Evolutionary conservation across 164 flowering plant species (phyloP), one percentile per base, ranked within the genome.

Genomic region (Annona squamosa): DNA sequence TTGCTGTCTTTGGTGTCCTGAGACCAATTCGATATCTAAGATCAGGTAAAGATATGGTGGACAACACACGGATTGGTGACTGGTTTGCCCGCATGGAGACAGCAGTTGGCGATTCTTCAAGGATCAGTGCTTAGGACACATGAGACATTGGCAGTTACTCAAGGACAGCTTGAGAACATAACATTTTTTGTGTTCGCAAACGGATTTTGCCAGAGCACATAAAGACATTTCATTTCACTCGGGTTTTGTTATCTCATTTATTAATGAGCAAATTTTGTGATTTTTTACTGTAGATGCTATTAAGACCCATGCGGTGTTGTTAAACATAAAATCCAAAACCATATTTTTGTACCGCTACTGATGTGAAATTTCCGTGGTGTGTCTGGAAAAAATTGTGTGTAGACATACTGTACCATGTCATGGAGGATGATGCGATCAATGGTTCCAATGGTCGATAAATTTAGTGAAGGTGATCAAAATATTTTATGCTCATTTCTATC

Each of bases 21-120:
- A 91, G 97, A 76, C 97, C 98, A 46, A 90, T 94, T 72, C 85
- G 95, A 72, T 77, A 91, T 80, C 88, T 94, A 45, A 81, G 70
- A 48, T 88, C 98, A 26, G 97, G 98, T 37, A 86, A 46, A 77
- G 98, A 94, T 73, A 94, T 94, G 98, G 92, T 94, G 75, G 91
- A 91, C 78, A 73, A 92, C 77, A 92, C 97, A 9, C 77, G 81
- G 18, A 91, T 92, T 63, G 92, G 98, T 44, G 95, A 91, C 3
- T 94, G 98, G 98, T 94, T 87, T 63, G 46, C 82, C 48, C 79
- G 92, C 68, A 94, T 90, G 98, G 97, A 92, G 74, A 73, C 62
- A 41, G 85, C 80, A 0, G 96, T 94, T 63, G 98, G 97, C 68
- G 84, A 79, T 44, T 79, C 93, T 75, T 79, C 88, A 3, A 82